Evolutionary conservation across 228 moss, liverwort and hornwort species (phyloP), one percentile per base, ranked within the genome.

Genomic region (Sphagnum magellanicum): DNA sequence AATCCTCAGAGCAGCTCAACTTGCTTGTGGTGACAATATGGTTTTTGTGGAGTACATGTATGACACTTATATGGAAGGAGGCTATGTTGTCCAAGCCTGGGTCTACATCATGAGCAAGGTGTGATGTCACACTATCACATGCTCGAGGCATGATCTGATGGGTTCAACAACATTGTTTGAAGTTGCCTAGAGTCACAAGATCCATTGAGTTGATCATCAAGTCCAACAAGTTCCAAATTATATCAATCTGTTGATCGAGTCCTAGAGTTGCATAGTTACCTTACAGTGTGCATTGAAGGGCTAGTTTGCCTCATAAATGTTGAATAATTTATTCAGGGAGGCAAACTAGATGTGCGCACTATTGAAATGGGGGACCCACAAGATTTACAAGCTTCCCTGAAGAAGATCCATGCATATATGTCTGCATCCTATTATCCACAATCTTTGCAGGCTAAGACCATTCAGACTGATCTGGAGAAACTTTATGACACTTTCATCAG

Each of bases 21-120:
- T 61, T 66, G 64, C 70, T 0, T 75, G 46, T 70, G 75, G 75
- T 7, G 60, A 70, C 63, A 64, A 57, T 15, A 71, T 55, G 15
- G 71, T 71, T 49, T 71, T 63, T 11, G 71, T 71, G 55, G 64
- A 71, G 60, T 75, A 66, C 60, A 75, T 65, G 48, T 70, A 69
- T 13, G 71, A 71, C 16, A n/a, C 72, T 32, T 32, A 32, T 32
- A 32, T 32, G 32, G 32, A 32, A 32, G 32, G 32, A 32, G 32
- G 32, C 32, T 32, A 32, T 32, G 32, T 32, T 32, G 32, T 32
- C 32, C 32, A 32, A 32, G 32, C 32, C 32, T 32, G 32, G 32
- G 32, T 1, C 32, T 32, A 32, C 32, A 1, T 32, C 32, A 32
- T 32, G 32, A 32, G 32, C 32, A 32, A 32, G 32, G 32, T 32